Evolutionary conservation across 2,329 filamentous ascomycete genomes (phyloP).

Genomic region (Macrophomina pseudophaseolina): DNA sequence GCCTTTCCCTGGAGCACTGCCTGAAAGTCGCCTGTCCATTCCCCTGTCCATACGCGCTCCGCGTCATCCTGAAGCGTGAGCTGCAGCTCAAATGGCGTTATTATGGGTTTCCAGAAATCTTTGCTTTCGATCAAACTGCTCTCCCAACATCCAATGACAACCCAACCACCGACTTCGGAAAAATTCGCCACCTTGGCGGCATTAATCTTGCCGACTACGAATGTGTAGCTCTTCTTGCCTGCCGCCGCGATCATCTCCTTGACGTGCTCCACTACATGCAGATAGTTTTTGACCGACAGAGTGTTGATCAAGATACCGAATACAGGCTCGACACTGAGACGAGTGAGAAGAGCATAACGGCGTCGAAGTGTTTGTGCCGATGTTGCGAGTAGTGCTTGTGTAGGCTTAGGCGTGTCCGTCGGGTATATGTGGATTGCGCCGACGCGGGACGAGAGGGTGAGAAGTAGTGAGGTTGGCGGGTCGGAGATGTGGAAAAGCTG

Average conservation of each 20-base stretch:
- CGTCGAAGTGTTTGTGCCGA: constrained; percentile 71
- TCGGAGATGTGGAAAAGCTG: constrained; percentile 84
- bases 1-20: constrained; percentile 58
- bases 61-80: constrained; percentile 77
- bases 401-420: constrained; percentile 44
- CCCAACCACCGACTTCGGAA: constrained; percentile 92
- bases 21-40: constrained; percentile 89
- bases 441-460: constrained; percentile 85
- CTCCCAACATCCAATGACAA: constrained; percentile 98
- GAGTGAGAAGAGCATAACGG: constrained; percentile 85
- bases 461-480: constrained; percentile 79
- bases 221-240: constrained; percentile 93
- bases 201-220: constrained; percentile 96
- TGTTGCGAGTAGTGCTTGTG: constrained; percentile 52
- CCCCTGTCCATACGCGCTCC: constrained; percentile 80
- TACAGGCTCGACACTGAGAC: constrained; percentile 78
- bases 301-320: constrained; percentile 97
- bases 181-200: constrained; percentile 97
- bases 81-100: constrained; percentile 93
- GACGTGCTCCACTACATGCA: constrained; percentile 77
- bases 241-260: constrained; percentile 74
- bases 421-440: constrained; percentile 78
- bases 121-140: constrained; percentile 89
- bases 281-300: constrained; percentile 87
- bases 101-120: constrained; percentile 84